Evolutionary conservation across 2,329 filamentous ascomycete species (phyloP), one percentile per base, ranked within the genome.

Genomic region (Fusarium sp.): DNA sequence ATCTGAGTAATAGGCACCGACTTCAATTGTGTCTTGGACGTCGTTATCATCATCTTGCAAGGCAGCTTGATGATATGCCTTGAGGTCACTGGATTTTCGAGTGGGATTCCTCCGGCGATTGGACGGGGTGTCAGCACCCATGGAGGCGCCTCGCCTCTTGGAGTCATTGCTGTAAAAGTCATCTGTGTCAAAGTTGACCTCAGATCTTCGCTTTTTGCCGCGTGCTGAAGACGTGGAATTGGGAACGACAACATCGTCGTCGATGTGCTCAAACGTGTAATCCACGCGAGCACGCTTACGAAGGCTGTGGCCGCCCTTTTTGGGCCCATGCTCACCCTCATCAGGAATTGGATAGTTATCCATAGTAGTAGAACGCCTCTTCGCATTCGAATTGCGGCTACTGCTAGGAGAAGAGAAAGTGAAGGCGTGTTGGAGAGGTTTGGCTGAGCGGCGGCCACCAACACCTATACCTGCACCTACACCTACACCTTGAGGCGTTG

Each of bases 261-360:
- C 84, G 70, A 86, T 84, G 73, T 88, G 87, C 75, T 87, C 85
- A 76, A 85, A 83, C 39, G 86, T 87, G 82, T 90, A 90, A 80
- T 90, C 88, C 71, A 90, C 84, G 66, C 87, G 87, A 58, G 86
- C 83, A 60, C 88, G 85, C 79, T 87, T 89, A 72, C 89, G 85
- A 36, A 90, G 84, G 39, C 88, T 89, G 80, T 90, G 89, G 55
- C 89, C 88, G 59, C 89, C 88, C 79, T 90, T 90, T 61, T 83
- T 85, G 59, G 85, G 89, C 66, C 84, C 85, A 72, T 85, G 82
- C 42, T 83, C 82, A 28, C 88, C 87, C 50, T 86, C 85, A n/a
- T 84, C 83, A 20, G 81, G 83, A 63, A 82, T 77, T 62, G 70
- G 73, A 58, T 76, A 81, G 68, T 76, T 81, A n/a, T 86, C 85